phyloP scores from a whole-genome alignment of 371 early-diverging fungal species.

The Umbelopsis sp. region DNA sequence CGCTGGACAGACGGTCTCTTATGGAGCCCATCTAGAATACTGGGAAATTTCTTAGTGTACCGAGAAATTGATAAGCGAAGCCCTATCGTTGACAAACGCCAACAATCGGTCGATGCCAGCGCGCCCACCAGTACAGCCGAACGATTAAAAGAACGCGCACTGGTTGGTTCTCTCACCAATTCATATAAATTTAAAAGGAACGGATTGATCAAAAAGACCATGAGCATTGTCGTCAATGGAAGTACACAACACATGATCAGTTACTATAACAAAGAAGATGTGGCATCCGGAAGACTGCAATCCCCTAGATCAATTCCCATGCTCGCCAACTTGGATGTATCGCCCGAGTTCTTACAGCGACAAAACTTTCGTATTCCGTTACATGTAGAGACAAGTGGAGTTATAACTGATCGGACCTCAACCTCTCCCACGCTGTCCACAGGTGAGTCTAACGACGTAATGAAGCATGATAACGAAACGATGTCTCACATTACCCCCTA shows the following conservation, averaged over 20 bases:
- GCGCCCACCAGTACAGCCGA: constrained; percentile 7
- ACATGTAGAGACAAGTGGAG: constrained; percentile 3
- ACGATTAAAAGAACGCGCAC: constrained; percentile 46
- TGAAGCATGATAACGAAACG: background rate
- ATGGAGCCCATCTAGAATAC: constrained; percentile 73
- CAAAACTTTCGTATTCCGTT: constrained; percentile 60
- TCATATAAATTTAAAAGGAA: constrained; percentile 72
- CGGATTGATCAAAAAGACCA: constrained; percentile 85
- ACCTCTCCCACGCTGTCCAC: constrained; percentile 7
- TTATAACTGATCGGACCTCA: constrained; percentile 2
- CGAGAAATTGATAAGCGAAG: constrained; percentile 55
- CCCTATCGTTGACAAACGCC: constrained; percentile 8
- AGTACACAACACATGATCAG: constrained; percentile 81
- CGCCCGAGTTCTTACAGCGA: constrained; percentile 54
- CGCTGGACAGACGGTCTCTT: constrained; percentile 77
- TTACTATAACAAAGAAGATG: constrained; percentile 82
- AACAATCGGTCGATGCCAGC: background rate
- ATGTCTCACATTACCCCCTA: background rate
- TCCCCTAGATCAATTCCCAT: constrained; percentile 58
- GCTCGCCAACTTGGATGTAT: constrained; percentile 49
- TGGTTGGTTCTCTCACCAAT: constrained; percentile 65
- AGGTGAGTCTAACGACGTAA: background rate
- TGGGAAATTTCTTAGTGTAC: constrained; percentile 67
- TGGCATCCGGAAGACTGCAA: constrained; percentile 50
- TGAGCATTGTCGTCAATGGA: constrained; percentile 78